Base-by-base conservation (phyloP, 768 basidiomycete species). In the Trametes maxima region DNA sequence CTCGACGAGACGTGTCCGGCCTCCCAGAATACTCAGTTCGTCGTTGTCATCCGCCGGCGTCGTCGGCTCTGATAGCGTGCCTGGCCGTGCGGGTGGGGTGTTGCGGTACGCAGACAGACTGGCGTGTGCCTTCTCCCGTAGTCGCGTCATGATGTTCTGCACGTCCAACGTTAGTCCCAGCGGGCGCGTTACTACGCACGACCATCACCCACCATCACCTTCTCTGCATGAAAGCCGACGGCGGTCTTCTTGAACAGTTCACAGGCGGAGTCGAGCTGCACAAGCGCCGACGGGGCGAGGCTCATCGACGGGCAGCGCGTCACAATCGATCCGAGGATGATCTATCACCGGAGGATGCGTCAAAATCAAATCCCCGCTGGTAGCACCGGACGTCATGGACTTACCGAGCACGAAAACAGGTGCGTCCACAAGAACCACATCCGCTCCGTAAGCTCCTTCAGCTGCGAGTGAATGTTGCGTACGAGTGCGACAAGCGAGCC, bases 341-440 rank as follows among this genome's bases (percentile, higher is more conserved):
- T 86, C 88, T 89, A 57, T 39, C 60, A 46, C 36, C 57, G 65
- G 57, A 33, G 39, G 17, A 13, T 10, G 19, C 36, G 52, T 42
- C 54, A 44, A 46, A 40, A 24, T 21, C 50, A 46, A 35, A 44
- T n/a, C 52, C 25, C 49, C 35, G 6, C 21, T n/a, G 37, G 35
- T 12, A 51, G n/a, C 45, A 19, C 48, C 42, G 17, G 24, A 54
- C 55, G 25, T 5, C 21, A 10, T 11, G 22, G n/a, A 45, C 70
- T 65, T 70, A 88, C 88, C 44, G 86, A 80, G 65, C 87, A 88
- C 11, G 85, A 89, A 70, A 88, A 89, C 4, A 87, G 83, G 69
- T 89, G 87, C 2, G 85, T 87, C 64, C 87, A 87, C 37, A 87
- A 72, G 72, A 89, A 89, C 85, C 86, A 88, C 84, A 86, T 84